phyloP scores from a whole-genome alignment of 1,139 yeast species.

The Debaryomyces robertsiae region DNA sequence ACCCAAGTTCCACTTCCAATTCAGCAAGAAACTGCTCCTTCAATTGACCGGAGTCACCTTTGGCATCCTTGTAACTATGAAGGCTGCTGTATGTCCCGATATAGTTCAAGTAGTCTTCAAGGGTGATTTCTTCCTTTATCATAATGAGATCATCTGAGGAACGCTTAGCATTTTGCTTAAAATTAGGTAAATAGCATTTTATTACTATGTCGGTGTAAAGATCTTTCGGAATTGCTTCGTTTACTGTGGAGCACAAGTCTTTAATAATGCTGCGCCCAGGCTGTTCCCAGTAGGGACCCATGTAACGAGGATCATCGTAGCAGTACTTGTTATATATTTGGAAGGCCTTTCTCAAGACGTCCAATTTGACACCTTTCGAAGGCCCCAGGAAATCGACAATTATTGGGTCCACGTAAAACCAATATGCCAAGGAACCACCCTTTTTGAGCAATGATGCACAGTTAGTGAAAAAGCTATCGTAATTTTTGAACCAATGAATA shows the following conservation, averaged over 20 bases:
- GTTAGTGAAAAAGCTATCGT: slow-evolving; percentile 32
- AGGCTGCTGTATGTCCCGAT: slow-evolving; percentile 42
- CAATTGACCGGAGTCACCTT: slow-evolving; percentile 28
- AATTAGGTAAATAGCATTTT: slow-evolving; percentile 28
- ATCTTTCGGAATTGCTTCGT: slow-evolving; percentile 33
- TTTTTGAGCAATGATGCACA: slow-evolving; percentile 33
- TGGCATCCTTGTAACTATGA: slow-evolving; percentile 35
- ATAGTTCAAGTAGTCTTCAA: slow-evolving; percentile 33
- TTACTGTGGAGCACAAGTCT: slow-evolving; percentile 30
- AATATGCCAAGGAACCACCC: slow-evolving; percentile 46
- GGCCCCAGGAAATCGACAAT: slow-evolving; percentile 31
- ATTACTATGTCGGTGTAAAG: slow-evolving; percentile 31
- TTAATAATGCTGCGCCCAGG: slow-evolving; percentile 44
- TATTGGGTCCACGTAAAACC: slow-evolving; percentile 47
- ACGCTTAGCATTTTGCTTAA: slow-evolving; percentile 18
- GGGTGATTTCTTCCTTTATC: slow-evolving; percentile 22
- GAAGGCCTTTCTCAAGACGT: slow-evolving; percentile 25
- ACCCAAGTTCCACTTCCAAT: slow-evolving; percentile 31
- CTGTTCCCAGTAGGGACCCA: slow-evolving; percentile 60
- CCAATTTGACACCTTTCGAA: slow-evolving; percentile 20
- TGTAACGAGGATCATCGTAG: slow-evolving; percentile 36
- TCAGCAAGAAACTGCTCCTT: slow-evolving; percentile 26
- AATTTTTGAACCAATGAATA: slow-evolving; percentile 49
- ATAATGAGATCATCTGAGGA: slow-evolving; percentile 28
- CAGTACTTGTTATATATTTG: slow-evolving; percentile 34